Conservation (phyloP, 2,329 filamentous ascomycete genomes). For the Gaeumannomyces tritici region DNA sequence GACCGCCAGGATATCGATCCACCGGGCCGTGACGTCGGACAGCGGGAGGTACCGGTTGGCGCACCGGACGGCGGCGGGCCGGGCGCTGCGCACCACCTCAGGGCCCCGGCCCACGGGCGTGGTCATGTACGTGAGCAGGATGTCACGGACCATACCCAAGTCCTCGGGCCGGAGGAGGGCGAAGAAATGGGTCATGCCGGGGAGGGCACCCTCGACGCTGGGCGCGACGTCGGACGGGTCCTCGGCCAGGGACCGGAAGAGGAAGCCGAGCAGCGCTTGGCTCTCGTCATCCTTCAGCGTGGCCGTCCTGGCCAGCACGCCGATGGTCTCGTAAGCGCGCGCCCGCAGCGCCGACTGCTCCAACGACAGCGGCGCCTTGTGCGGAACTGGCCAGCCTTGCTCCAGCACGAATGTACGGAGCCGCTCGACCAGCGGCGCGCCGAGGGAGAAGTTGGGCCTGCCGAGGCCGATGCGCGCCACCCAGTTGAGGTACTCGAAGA, state of each 20-base stretch:
- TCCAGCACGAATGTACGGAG: slow-evolving; percentile 65
- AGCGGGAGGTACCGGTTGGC: slow-evolving; percentile 82
- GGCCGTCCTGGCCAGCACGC: slow-evolving; percentile 62
- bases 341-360: slow-evolving; percentile 61
- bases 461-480: slow-evolving; percentile 63
- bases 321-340: slow-evolving; percentile 84
- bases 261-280: slow-evolving; percentile 53
- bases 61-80: slow-evolving; percentile 78
- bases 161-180: slow-evolving; percentile 16
- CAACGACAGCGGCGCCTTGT: slow-evolving; percentile 31
- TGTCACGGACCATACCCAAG: slow-evolving; percentile 26
- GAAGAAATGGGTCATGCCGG: slow-evolving; percentile 52
- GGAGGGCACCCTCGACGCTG: slow-evolving; percentile 82
- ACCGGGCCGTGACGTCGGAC: slow-evolving; percentile 67
- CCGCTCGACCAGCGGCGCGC: slow-evolving; percentile 49
- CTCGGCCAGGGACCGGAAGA: slow-evolving; percentile 74
- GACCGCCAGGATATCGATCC: slow-evolving; percentile 80
- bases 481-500: slow-evolving; percentile 84
- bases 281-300: slow-evolving; percentile 27
- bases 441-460: slow-evolving; percentile 11
- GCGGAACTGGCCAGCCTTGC: slow-evolving; percentile 71
- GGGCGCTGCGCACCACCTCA: slow-evolving; percentile 59
- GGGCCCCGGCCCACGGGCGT: slow-evolving; percentile 29
- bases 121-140: slow-evolving; percentile 62
- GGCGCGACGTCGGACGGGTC: slow-evolving; percentile 73